Conservation (phyloP, 139 green algal species). For the Tetraselmis striata region DNA sequence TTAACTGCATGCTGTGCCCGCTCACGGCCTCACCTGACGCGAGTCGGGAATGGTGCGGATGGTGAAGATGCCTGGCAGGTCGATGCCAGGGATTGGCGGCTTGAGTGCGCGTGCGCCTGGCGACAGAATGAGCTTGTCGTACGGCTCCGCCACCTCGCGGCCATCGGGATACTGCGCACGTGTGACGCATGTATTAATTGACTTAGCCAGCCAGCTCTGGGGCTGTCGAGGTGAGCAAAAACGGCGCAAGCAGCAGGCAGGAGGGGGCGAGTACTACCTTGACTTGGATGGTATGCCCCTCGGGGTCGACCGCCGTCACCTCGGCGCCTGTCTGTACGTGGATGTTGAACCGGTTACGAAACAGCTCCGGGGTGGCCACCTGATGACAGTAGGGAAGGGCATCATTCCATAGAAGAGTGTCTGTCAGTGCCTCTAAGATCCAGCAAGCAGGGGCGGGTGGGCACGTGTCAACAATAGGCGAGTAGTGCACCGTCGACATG, state of each 20-base stretch:
- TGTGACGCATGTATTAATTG: no score
- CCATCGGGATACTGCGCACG: slow-evolving; percentile 10
- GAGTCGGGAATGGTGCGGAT: slow-evolving; percentile 41
- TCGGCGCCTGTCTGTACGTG: slow-evolving; percentile 1
- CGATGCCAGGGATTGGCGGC: slow-evolving; percentile 38
- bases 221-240: no score
- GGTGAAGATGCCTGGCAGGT: slow-evolving; percentile 45
- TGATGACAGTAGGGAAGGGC: no score
- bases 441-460: no score
- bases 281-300: slow-evolving; percentile 12
- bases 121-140: slow-evolving; percentile 43
- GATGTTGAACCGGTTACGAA: slow-evolving; percentile 6
- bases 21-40: slow-evolving; percentile 13
- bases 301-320: slow-evolving; percentile 27
- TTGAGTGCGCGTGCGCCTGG: slow-evolving; percentile 31
- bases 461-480: no score
- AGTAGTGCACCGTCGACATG: no score
- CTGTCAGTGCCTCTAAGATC: no score
- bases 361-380: background rate
- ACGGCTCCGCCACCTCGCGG: slow-evolving; percentile 14
- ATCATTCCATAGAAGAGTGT: no score
- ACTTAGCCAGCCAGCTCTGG: no score
- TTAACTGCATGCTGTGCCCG: no score
- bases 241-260: no score
- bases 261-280: no score